Evolutionary conservation across 306 rosid genomes (phyloP).

Genomic region (Begonia masoniana): DNA sequence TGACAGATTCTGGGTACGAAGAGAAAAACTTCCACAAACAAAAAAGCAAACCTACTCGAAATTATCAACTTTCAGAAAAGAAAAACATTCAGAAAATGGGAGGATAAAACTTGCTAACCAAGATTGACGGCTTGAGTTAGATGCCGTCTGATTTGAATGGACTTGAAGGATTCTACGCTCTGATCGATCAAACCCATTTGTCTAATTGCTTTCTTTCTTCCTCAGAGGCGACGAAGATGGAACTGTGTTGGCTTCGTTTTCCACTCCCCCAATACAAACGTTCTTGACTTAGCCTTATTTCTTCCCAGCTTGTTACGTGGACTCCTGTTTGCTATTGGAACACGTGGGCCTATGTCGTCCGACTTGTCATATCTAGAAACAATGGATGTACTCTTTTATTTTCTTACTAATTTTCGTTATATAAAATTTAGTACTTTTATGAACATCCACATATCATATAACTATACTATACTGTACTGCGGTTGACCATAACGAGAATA

Average conservation of each 20-base stretch:
- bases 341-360: neutral
- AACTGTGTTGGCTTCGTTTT: neutral
- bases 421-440: no score
- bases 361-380: no score
- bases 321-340: neutral
- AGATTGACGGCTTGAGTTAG: constrained; percentile 37
- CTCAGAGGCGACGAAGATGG: neutral
- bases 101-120: constrained; percentile 21
- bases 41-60: neutral
- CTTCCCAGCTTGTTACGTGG: neutral
- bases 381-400: no score
- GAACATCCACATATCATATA: no score
- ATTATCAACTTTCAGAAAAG: neutral
- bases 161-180: constrained; percentile 34
- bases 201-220: neutral
- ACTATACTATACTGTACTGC: no score
- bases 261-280: no score
- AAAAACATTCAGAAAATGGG: neutral
- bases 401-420: no score
- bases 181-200: constrained; percentile 49
- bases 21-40: no score
- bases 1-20: no score
- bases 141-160: constrained; percentile 38
- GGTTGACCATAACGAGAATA: no score
- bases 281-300: neutral